Base-by-base conservation (phyloP, 257 asterid species). In the Ophiorrhiza pumila region DNA sequence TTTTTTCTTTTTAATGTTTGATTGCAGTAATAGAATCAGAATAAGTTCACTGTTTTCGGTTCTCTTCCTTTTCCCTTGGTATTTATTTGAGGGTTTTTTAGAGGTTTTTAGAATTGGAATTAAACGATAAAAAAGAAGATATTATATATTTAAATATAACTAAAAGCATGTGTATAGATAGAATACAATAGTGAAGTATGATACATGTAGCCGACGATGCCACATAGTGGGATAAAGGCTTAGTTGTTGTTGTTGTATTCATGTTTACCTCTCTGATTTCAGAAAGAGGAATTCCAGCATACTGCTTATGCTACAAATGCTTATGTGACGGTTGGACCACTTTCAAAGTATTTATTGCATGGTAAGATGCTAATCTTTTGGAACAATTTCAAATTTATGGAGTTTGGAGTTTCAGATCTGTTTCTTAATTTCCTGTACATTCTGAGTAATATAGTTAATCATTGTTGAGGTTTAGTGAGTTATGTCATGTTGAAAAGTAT, bases 241-340 rank as follows among this genome's bases (percentile, higher is more conserved):
- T n/a, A n/a, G n/a, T n/a, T n/a, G n/a, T n/a, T n/a, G 3, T 23
- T 31, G 32, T 55, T 23, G 20, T 74, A 59, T 31, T 70, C 47
- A 56, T 29, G 31, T 70, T 49, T 65, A 22, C 52, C 71, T 72
- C 35, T 31, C 45, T 65, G 66, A 59, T 29, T 81, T 76, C 96
- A 94, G 99, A 91, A 94, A 90, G 99, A 94, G 87, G 97, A 94
- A 82, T 94, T 86, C 73, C 97, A 91, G 89, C 99, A 94, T 81
- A 94, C 96, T 74, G 95, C 97, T 41, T 94, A 87, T 80, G 58
- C 97, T 58, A 94, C 99, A 50, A 94, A 91, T 87, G 96, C 99
- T 58, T 94, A 94, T 82, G 89, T 91, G 64, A 86, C 97, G 23
- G 67, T 83, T 41, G 99, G 99, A 76, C 95, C 93, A 46, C 83